Percentiles rank a stretch among this genome's conserved stretches.
These are phyloP conservation scores for Apophysomyces variabilis DNA, from an alignment of 371 early-diverging fungal species.

Conservation along the genomic window DNA sequence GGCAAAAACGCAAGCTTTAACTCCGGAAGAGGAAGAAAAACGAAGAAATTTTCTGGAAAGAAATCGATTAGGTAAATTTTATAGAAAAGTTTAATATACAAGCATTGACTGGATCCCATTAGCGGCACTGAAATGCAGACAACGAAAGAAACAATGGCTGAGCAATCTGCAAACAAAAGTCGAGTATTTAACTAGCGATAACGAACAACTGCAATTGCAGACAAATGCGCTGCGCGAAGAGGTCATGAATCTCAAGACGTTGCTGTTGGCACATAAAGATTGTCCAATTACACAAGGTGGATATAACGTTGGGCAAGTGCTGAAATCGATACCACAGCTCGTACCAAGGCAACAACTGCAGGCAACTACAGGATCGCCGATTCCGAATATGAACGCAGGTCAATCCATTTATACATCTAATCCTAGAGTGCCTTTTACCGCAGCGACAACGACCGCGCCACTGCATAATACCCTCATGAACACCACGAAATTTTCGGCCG, in stretches of 20 bases:
- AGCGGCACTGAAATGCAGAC: slow-evolving; percentile 89
- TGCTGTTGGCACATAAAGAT: slow-evolving; percentile 77
- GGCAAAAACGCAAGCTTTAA: slow-evolving; percentile 30
- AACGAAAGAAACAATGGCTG: slow-evolving; percentile 88
- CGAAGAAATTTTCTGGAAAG: slow-evolving; percentile 83
- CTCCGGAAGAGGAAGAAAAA: slow-evolving; percentile 65
- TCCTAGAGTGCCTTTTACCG: not conserved
- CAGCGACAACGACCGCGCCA: not conserved
- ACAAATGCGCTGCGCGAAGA: slow-evolving; percentile 72
- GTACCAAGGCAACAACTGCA: not conserved
- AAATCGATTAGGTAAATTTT: slow-evolving; percentile 72
- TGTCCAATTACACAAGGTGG: slow-evolving; percentile 68
- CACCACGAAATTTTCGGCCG: not conserved
- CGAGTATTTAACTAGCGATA: slow-evolving; percentile 71
- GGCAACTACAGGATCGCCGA: not conserved
- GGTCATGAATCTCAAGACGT: slow-evolving; percentile 73
- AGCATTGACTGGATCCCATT: slow-evolving; percentile 9
- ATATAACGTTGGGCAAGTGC: slow-evolving; percentile 40
- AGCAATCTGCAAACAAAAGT: slow-evolving; percentile 78
- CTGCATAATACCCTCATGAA: not conserved
- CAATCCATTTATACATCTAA: not conserved
- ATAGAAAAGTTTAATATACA: not conserved
- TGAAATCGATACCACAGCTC: not conserved
- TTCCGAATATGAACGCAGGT: not conserved
- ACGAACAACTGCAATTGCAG: slow-evolving; percentile 72